Base-by-base conservation (phyloP, 495 filamentous ascomycete genomes). In the Aspergillus homomorphus region DNA sequence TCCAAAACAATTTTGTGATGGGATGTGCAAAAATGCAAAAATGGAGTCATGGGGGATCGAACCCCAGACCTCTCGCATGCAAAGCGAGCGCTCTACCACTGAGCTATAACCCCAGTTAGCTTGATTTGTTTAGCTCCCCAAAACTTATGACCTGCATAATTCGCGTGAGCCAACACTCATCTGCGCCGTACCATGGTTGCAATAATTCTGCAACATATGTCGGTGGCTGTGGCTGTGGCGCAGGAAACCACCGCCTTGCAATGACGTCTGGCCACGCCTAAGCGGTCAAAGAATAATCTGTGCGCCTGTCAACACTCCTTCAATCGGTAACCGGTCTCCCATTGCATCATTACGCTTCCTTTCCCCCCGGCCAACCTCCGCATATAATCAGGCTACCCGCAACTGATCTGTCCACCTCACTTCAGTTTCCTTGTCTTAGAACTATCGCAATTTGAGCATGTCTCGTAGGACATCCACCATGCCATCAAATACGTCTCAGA, bases 391-490 rank as follows among this genome's bases (percentile, higher is more conserved):
- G 24, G 50, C 20, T 15, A 15, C 42, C 54, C 33, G 7, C 33
- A 12, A 2, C 33, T 51, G 42, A 49, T n/a, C 7, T 24, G 53
- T 41, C 51, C 44, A 53, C 33, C 9, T 20, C 38, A 51, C 49
- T 51, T 45, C 26, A 8, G 26, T 49, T 56, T 53, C 45, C 48
- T 55, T 50, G 23, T 19, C 16, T 57, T 55, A 14, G 43, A 54
- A 42, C 56, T 43, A 10, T 63, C 45, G 53, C 53, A 38, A 53
- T 57, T 66, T 69, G 66, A 76, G 67, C 66, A 78, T 79, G 77
- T 79, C 77, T 68, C 77, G 74, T 61, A 71, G 77, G 67, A 72
- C 70, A 54, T 72, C 73, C 58, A 64, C 67, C 59, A 76, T 76
- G 72, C 63, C 73, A 54, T 65, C 73, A 57, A 77, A 60, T 59